Evolutionary conservation across 2,329 filamentous ascomycete species (phyloP).

Genomic region (Aspergillus candidus): DNA sequence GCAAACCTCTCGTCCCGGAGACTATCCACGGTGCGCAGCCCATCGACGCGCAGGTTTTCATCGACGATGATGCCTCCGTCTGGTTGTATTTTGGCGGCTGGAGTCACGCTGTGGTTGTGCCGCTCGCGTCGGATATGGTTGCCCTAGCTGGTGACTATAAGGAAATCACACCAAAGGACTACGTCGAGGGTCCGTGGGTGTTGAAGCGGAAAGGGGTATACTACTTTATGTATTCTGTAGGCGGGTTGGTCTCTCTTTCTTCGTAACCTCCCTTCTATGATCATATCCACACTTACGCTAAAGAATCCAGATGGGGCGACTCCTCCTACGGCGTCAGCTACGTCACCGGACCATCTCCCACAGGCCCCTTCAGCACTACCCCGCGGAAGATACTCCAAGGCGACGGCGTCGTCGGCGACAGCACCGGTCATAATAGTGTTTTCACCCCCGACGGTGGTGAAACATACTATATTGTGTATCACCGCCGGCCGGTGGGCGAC

Average conservation of each 20-base stretch:
- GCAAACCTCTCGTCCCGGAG: slow-evolving; percentile 38
- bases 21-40: slow-evolving; percentile 46
- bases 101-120: slow-evolving; percentile 39
- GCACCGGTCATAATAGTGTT: slow-evolving; percentile 41
- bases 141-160: slow-evolving; percentile 40
- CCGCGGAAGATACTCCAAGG: slow-evolving; percentile 34
- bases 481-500: slow-evolving; percentile 43
- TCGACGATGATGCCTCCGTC: slow-evolving; percentile 37
- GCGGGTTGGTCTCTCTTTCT: slow-evolving; percentile 20
- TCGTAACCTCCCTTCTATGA: neutral
- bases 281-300: neutral
- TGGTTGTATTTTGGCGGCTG: slow-evolving; percentile 44
- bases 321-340: slow-evolving; percentile 44
- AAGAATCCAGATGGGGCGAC: slow-evolving; percentile 36
- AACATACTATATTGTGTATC: slow-evolving; percentile 44
- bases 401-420: slow-evolving; percentile 20
- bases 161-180: slow-evolving; percentile 45
- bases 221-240: slow-evolving; percentile 44
- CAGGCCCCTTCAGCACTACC: slow-evolving; percentile 38
- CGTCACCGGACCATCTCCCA: slow-evolving; percentile 35
- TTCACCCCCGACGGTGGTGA: slow-evolving; percentile 32
- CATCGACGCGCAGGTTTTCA: slow-evolving; percentile 43
- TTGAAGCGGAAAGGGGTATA: slow-evolving; percentile 39
- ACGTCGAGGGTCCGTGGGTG: slow-evolving; percentile 43
- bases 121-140: slow-evolving; percentile 42